A percentile compares a stretch with the other conserved stretches of the same genome.
phyloP scores from a whole-genome alignment of 176 grass and related monocot genomes.

The Urochloa ruziziensis region DNA sequence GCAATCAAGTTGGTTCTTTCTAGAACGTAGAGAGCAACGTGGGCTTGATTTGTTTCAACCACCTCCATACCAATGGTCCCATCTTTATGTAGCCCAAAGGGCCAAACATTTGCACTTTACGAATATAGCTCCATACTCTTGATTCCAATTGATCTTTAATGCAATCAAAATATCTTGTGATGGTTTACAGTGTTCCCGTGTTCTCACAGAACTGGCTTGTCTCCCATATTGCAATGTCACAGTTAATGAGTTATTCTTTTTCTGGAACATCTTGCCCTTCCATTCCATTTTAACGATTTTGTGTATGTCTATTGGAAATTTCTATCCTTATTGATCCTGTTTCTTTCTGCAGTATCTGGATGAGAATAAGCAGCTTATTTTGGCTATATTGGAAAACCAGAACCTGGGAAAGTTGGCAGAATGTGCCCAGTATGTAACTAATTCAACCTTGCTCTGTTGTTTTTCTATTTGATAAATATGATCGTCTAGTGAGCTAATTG shows the following conservation, averaged over 20 bases:
- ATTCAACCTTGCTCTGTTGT: background rate
- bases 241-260: slow-evolving; percentile 19
- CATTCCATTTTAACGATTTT: background rate
- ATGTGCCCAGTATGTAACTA: slow-evolving; percentile 80
- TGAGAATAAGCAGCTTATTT: slow-evolving; percentile 92
- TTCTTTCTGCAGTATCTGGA: slow-evolving; percentile 68
- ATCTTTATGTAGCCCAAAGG: background rate
- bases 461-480: slow-evolving; percentile 26
- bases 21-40: background rate
- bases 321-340: background rate
- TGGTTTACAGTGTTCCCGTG: background rate
- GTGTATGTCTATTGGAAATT: background rate
- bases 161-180: background rate
- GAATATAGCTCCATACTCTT: background rate
- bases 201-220: background rate
- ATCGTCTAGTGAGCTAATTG: background rate
- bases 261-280: background rate
- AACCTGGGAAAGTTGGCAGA: slow-evolving; percentile 87
- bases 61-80: background rate
- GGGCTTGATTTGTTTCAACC: background rate
- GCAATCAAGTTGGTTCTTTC: background rate
- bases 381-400: slow-evolving; percentile 92
- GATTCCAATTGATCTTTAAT: slow-evolving; percentile 1
- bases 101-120: background rate
- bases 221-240: background rate